A percentile compares a stretch with the other conserved stretches of the same genome.
phyloP scores from a whole-genome alignment of 2,329 filamentous ascomycete genomes.

The Dactylellina sp. region DNA sequence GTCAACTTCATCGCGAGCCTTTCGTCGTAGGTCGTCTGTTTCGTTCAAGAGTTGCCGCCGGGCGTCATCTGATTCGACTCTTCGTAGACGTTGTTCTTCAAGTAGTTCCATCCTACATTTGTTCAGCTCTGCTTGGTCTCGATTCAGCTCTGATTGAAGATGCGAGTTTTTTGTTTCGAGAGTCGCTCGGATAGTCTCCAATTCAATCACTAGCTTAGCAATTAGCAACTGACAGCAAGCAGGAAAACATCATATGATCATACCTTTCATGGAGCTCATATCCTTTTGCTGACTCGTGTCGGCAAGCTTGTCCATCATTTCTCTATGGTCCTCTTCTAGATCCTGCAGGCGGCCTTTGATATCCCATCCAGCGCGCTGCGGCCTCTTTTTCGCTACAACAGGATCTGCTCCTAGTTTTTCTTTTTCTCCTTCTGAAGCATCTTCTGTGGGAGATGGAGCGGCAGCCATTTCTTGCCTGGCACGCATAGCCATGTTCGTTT shows the following conservation, averaged over 20 bases:
- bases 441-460: constrained; percentile 16
- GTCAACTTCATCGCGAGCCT: constrained; percentile 66
- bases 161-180: constrained; percentile 65
- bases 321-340: constrained; percentile 73
- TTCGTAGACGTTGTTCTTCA: constrained; percentile 66
- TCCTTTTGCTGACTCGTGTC: constrained; percentile 80
- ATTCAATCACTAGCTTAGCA: constrained; percentile 67
- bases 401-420: constrained; percentile 7
- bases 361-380: constrained; percentile 75
- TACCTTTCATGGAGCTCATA: constrained; percentile 79
- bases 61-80: constrained; percentile 70
- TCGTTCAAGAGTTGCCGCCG: constrained; percentile 70
- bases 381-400: constrained; percentile 61
- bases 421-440: constrained; percentile 13
- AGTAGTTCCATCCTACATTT: constrained; percentile 74
- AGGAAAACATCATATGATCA: constrained; percentile 45
- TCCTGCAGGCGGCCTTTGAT: constrained; percentile 79
- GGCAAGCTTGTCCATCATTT: constrained; percentile 74
- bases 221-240: constrained; percentile 11
- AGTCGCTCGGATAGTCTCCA: constrained; percentile 69
- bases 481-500: constrained; percentile 27
- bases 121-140: constrained; percentile 67
- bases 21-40: constrained; percentile 69
- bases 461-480: constrained; percentile 18
- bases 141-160: constrained; percentile 60